These are phyloP conservation scores for Russula vinacea DNA, from an alignment of 768 basidiomycete genomes.

Conservation along the genomic window DNA sequence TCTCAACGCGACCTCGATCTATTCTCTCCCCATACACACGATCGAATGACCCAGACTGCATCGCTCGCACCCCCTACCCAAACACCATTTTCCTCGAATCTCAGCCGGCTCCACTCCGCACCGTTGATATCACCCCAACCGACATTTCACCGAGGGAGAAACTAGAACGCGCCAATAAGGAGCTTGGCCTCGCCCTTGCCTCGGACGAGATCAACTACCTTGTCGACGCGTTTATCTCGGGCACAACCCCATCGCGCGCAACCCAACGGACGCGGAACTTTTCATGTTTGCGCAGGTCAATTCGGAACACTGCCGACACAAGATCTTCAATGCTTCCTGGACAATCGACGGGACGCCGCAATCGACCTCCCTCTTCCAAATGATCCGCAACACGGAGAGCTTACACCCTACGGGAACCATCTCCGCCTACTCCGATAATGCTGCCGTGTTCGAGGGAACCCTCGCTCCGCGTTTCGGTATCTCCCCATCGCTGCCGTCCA, in stretches of 20 bases:
- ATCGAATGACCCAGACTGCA: conserved; percentile 94
- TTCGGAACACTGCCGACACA: conserved; percentile 99
- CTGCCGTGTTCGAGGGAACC: conserved; percentile 86
- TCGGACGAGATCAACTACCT: conserved; percentile 87
- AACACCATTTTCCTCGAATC: conserved; percentile 56
- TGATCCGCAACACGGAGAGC: conserved; percentile 96
- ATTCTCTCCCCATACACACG: conserved; percentile 75
- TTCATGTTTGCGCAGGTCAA: conserved; percentile 99
- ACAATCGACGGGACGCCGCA: conserved; percentile 68
- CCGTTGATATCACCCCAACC: conserved; percentile 54
- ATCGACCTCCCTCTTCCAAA: conserved; percentile 81
- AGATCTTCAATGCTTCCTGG: conserved; percentile 99
- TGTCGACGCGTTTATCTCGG: conserved; percentile 81
- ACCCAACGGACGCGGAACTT: conserved; percentile 95
- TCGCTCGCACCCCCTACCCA: conserved; percentile 57
- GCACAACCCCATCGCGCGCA: conserved; percentile 63
- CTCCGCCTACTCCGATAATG: conserved; percentile 97
- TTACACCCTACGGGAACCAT: conserved; percentile 74
- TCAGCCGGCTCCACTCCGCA: conserved; percentile 62
- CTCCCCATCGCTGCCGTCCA: conserved; percentile 32
- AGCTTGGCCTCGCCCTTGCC: conserved; percentile 87
- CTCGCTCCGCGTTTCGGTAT: conserved; percentile 71
- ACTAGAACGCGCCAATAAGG: conserved; percentile 73
- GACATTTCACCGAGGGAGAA: conserved; percentile 51
- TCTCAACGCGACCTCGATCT: conserved; percentile 46